phyloP scores from a whole-genome alignment of 2,329 filamentous ascomycete genomes.

The Fusarium tjaetaba region DNA sequence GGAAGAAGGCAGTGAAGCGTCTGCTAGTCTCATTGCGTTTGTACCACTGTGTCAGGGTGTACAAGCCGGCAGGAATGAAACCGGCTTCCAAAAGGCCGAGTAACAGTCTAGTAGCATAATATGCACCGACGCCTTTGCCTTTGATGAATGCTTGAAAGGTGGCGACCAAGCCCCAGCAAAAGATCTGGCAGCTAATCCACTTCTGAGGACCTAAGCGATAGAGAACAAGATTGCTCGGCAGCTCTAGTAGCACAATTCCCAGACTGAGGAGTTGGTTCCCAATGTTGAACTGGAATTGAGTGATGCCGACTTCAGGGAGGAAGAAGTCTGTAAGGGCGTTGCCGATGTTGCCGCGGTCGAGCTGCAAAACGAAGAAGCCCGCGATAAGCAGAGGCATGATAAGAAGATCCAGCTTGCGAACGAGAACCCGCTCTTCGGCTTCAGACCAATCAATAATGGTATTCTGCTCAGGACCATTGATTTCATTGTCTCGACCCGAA shows the following conservation, averaged over 20 bases:
- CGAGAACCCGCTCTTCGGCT: constrained; percentile 33
- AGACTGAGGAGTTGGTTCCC: not conserved
- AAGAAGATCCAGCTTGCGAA: not conserved
- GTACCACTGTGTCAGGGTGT: constrained; percentile 58
- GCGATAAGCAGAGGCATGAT: constrained; percentile 5
- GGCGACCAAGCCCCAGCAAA: not conserved
- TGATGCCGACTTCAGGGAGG: constrained; percentile 54
- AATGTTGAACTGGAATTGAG: constrained; percentile 30
- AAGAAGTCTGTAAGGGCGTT: constrained; percentile 53
- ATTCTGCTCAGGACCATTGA: not conserved
- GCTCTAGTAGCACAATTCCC: not conserved
- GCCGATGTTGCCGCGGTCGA: constrained; percentile 49
- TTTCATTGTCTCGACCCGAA: not conserved
- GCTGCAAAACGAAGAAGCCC: constrained; percentile 54
- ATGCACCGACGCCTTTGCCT: not conserved
- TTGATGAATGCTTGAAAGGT: not conserved
- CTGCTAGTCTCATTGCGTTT: constrained; percentile 55
- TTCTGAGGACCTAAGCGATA: not conserved
- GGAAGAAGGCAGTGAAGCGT: constrained; percentile 55
- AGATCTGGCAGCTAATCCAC: not conserved
- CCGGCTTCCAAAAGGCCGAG: not conserved
- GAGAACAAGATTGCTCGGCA: constrained; percentile 1
- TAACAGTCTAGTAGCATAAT: not conserved
- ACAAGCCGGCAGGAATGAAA: constrained; percentile 52
- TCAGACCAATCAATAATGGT: constrained; percentile 13